Evolutionary conservation across 352 stramenopile species (phyloP), one percentile per base, ranked within the genome.

Genomic region (Plasmopara viticola): DNA sequence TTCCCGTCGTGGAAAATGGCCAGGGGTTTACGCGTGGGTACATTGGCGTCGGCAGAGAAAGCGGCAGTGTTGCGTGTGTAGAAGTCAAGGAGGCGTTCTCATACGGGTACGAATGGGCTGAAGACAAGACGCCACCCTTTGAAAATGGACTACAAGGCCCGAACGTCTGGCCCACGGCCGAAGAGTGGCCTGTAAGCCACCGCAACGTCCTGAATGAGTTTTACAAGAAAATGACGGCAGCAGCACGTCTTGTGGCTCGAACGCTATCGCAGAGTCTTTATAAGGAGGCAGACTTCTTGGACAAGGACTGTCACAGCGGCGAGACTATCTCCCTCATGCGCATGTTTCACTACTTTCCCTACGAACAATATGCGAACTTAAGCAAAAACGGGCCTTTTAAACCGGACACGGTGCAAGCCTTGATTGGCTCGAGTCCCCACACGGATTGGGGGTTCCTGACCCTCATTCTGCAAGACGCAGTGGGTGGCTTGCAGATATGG

Each of bases 301-400:
- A 85, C 58, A 48, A 69, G 33, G 87, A 74, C 53, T 89, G 75
- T 46, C 50, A 73, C 8, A 39, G 82, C 25, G 81, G 74, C 12
- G 76, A 88, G 60, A 88, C 78, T 29, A 91, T 91, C 57, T 91
- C 81, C 30, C 85, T 91, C 69, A 86, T 89, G 78, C 78, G 81
- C 37, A 66, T 84, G 44, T 91, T 89, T 60, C 81, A 91, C 62
- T 91, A 91, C 60, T 91, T 91, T 52, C 81, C 81, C 39, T 90
- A 90, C 66, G 66, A 68, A 20, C 64, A 60, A 28, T 86, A 78
- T 56, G 70, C 70, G 1, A 33, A 68, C n/a, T n/a, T n/a, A n/a
- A n/a, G n/a, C 30, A 71, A 60, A 5, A 47, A 47, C n/a, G 60
- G 56, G 5, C 40, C 56, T 6, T 25, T 20, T 37, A 15, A 66